Evolutionary conservation across 108 stramenopile genomes (phyloP).

Genomic region (Pseudonitzschia multiseries): DNA sequence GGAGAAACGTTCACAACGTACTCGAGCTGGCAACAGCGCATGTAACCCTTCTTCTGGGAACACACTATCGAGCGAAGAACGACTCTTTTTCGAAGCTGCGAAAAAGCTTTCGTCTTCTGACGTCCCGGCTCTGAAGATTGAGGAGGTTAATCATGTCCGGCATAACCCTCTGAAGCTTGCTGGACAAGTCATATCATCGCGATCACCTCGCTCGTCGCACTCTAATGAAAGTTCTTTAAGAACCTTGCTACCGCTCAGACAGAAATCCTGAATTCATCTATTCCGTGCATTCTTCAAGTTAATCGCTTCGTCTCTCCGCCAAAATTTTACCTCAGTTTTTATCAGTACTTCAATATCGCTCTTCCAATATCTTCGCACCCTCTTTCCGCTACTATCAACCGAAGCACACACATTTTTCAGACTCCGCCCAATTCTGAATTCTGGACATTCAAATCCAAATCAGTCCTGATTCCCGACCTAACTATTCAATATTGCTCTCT

Average conservation of each 20-base stretch:
- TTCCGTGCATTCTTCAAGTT: neutral
- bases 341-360: neutral
- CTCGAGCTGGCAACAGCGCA: neutral
- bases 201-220: neutral
- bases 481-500: too few relatives aligned
- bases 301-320: neutral
- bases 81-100: neutral
- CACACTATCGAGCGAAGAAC: neutral
- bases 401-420: neutral
- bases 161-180: neutral
- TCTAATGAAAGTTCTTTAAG: neutral
- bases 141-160: neutral
- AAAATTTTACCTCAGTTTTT: neutral
- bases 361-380: too few relatives aligned
- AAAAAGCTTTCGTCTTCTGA: neutral
- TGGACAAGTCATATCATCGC: neutral
- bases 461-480: too few relatives aligned
- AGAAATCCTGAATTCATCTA: neutral
- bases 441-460: too few relatives aligned
- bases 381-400: neutral
- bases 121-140: neutral
- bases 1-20: neutral
- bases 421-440: too few relatives aligned
- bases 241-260: neutral
- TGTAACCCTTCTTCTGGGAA: neutral